Conservation (phyloP, 2,329 filamentous ascomycete species). For the Leptographium procerum region DNA sequence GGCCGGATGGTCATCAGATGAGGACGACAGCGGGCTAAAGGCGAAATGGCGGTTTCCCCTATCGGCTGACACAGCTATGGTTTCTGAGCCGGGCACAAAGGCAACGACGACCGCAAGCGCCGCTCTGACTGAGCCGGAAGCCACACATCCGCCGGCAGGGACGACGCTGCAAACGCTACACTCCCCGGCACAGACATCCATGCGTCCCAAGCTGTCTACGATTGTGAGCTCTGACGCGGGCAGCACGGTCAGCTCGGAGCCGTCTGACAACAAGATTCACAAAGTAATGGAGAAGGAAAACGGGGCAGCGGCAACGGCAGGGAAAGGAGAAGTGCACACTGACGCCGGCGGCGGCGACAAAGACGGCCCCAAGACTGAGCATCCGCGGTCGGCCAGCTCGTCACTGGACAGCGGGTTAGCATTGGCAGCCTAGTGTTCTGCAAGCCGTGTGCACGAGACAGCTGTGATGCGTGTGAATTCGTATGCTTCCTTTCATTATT, state of each 20-base stretch:
- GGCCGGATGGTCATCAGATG: conserved; percentile 18
- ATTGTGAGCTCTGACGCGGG: conserved; percentile 30
- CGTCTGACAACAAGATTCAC: conserved; percentile 14
- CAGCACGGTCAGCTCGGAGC: conserved; percentile 12
- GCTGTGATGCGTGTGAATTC: background rate
- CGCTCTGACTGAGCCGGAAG: conserved; percentile 23
- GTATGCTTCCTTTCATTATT: background rate
- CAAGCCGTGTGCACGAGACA: background rate
- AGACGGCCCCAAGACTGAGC: background rate
- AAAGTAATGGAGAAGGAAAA: background rate
- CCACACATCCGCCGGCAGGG: background rate
- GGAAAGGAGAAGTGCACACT: no score
- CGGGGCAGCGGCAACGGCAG: background rate
- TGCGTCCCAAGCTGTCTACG: conserved; percentile 29
- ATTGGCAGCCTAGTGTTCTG: conserved; percentile 9
- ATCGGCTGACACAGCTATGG: background rate
- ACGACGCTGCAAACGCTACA: background rate
- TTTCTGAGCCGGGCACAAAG: conserved; percentile 2
- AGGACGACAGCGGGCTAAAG: conserved; percentile 16
- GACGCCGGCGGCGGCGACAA: background rate
- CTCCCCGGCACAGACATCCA: background rate
- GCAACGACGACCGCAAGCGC: no score
- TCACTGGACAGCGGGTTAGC: conserved; percentile 19
- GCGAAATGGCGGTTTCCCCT: conserved; percentile 10
- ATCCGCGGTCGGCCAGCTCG: conserved; percentile 9